These are phyloP conservation scores for apple (Malus domestica) DNA, from an alignment of 306 rosid genomes.

Conservation along the genomic window DNA sequence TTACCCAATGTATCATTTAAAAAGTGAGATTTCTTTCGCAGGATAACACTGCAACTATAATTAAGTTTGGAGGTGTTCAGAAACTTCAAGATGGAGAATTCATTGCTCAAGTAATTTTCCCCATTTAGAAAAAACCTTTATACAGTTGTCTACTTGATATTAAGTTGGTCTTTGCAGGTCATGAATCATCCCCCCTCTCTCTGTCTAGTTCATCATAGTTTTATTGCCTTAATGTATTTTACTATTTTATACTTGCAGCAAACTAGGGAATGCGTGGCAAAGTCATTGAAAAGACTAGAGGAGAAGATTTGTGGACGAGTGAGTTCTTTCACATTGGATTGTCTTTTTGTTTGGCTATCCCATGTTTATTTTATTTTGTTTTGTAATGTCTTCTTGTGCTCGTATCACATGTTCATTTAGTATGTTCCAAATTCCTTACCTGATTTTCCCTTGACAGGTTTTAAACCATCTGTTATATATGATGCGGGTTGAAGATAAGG, in stretches of 20 bases:
- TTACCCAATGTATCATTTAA: not conserved
- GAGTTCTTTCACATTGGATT: constrained; percentile 15
- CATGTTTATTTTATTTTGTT: not conserved
- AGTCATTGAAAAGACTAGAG: constrained; percentile 72
- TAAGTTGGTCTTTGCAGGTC: not conserved
- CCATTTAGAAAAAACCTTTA: not conserved
- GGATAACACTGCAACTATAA: constrained; percentile 74
- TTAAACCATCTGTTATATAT: constrained; percentile 61
- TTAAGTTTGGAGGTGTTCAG: constrained; percentile 65
- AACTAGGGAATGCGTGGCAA: constrained; percentile 77
- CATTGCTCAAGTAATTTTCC: constrained; percentile 56
- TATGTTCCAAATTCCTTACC: not conserved
- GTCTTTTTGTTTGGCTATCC: not conserved
- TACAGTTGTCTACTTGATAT: not conserved
- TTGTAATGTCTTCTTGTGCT: not conserved
- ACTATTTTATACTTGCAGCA: constrained; percentile 35
- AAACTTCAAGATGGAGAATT: constrained; percentile 74
- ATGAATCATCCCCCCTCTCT: not conserved
- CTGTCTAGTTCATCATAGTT: not conserved
- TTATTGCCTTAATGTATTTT: not conserved
- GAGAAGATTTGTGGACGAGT: constrained; percentile 75
- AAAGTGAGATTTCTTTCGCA: constrained; percentile 16
- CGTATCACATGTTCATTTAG: not conserved
- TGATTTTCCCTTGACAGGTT: constrained; percentile 24
- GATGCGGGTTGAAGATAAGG: constrained; percentile 53